Base-by-base conservation (phyloP, 2,329 filamentous ascomycete species). In the Aspergillus sp. region DNA sequence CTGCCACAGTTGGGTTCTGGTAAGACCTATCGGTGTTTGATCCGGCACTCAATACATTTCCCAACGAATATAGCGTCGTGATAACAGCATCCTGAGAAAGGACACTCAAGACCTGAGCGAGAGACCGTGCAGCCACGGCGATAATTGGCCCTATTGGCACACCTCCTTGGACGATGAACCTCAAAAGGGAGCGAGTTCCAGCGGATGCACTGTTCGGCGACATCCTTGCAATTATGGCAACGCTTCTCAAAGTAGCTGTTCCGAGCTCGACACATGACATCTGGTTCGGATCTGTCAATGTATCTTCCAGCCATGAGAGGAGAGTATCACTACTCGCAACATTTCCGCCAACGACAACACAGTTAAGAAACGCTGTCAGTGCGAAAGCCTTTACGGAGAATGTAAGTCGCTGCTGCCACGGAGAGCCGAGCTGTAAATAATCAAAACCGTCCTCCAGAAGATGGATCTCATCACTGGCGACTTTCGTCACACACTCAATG, bases 21-120 rank as follows among this genome's bases (percentile, higher is more conserved):
- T 66, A 59, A 22, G 56, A 51, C 46, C 75, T 75, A 25, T 82
- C 79, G 30, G 73, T 60, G 15, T 70, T 71, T 5, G 78, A 76
- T 42, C 80, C 82, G 4, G 89, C 84, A 58, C 90, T 96, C 12
- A 98, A 76, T 3, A 95, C 86, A 63, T 98, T 98, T 17, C 93
- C 93, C n/a, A 98, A 77, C 0, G 90, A 93, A 69, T 98, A 98
- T 7, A 98, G 75, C 1, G 90, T 97, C 4, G 90, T 95, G 56
- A 98, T 97, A 32, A 95, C 81, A 32, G 90, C 85, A 72, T 98
- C 93, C 59, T 95, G 87, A 1, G 93, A 95, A 10, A 97, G 77
- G 59, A 85, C 78, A 56, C 84, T 85, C 47, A 98, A 74, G 15
- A 94, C 83, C 55, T 84, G 85, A 2, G 90, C 90, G 30, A 98